Evolutionary conservation across 2,329 filamentous ascomycete genomes (phyloP), one percentile per base, ranked within the genome.

Genomic region (Pestalotiopsis sp.): DNA sequence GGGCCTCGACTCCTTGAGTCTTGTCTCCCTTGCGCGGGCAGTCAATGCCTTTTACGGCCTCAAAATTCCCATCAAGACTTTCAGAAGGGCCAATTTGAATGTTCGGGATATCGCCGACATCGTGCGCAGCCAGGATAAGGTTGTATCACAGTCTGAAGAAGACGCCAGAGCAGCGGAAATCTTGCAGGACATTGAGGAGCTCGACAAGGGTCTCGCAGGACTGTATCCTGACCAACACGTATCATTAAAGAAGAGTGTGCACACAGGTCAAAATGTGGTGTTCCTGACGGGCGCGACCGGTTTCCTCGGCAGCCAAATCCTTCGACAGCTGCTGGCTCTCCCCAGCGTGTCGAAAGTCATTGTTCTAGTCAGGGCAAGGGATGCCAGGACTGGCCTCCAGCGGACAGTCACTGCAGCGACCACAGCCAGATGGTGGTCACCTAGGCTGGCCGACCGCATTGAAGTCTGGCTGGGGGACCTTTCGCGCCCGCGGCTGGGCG

Each of bases 401-500:
- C 64, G 55, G 20, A 48, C 30, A 9, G 44, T 59, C 3, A 20
- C 24, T 14, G 64, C 52, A 6, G 52, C 35, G 9, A 39, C 39
- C 30, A 58, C 38, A 20, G 64, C 56, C 22, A 22, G 14, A 48
- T 65, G 63, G 63, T 65, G 63, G 63, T 44, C 63, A 26, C 6
- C 35, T 3, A 10, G 2, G 17, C 63, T 44, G 6, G 17, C 14
- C 17, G 24, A 38, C 17, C 24, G 17, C 5, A 7, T 65, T n/a
- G 63, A 65, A 57, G 64, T 66, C 30, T 66, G 56, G 52, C 64
- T 30, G 4, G 64, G 64, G 52, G 64, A 66, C 26, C 64, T 66
- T n/a, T 14, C 64, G 39, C 64, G n/a, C 11, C 64, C 52, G n/a
- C 30, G 39, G 20, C 56, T 66, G 17, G 64, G 64, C 11, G 24